These are phyloP conservation scores for Globisporangium nagaii DNA, from an alignment of 352 stramenopile species.

Conservation along the genomic window DNA sequence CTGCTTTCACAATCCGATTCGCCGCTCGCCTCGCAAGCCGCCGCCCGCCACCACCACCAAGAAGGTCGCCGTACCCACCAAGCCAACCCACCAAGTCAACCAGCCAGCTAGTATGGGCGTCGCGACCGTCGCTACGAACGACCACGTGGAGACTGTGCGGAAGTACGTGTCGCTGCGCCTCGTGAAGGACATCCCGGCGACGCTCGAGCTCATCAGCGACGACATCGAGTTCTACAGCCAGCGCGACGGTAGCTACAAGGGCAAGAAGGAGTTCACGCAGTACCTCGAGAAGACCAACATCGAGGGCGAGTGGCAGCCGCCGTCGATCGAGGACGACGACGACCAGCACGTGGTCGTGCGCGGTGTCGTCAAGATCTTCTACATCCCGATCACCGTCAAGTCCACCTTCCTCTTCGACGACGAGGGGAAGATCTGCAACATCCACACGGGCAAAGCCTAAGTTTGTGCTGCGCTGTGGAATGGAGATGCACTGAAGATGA, in stretches of 20 bases:
- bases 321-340: constrained; percentile 36
- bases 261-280: constrained; percentile 30
- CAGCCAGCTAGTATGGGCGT: constrained; percentile 17
- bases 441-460: constrained; percentile 43
- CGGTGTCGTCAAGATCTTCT: constrained; percentile 49
- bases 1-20: background rate
- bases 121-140: constrained; percentile 19
- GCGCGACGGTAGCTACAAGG: constrained; percentile 37
- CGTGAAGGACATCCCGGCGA: constrained; percentile 31
- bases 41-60: too few species aligned
- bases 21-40: background rate
- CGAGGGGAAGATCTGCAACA: constrained; percentile 35
- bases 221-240: constrained; percentile 50
- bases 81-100: background rate
- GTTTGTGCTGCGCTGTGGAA: too few species aligned
- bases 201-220: constrained; percentile 45
- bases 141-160: constrained; percentile 37
- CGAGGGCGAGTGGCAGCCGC: constrained; percentile 33
- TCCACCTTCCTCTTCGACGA: constrained; percentile 36
- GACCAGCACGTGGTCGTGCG: constrained; percentile 40
- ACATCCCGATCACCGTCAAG: constrained; percentile 48
- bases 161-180: constrained; percentile 37
- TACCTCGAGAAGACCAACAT: constrained; percentile 55
- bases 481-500: too few species aligned
- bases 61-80: background rate